phyloP scores from a whole-genome alignment of 441 rosid species.

The Syzygium malaccense region DNA sequence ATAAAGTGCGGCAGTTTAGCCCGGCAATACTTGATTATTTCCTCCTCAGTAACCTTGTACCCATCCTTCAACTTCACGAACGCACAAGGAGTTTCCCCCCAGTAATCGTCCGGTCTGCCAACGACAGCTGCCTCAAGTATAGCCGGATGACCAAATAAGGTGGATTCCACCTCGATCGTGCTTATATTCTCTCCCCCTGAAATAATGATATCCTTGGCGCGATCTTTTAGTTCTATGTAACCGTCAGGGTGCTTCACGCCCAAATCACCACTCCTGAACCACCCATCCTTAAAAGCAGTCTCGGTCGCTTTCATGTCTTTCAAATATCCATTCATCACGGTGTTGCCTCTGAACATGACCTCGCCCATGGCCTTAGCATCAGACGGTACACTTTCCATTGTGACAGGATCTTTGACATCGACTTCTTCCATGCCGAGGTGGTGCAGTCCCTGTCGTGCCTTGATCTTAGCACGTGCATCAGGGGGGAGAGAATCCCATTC shows the following conservation, averaged over 20 bases:
- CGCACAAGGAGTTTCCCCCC: constrained; percentile 86
- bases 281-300: constrained; percentile 54
- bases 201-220: constrained; percentile 60
- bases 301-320: constrained; percentile 48
- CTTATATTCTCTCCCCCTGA: constrained; percentile 72
- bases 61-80: constrained; percentile 68
- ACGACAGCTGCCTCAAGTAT: constrained; percentile 72
- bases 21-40: constrained; percentile 44
- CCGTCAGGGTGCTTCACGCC: constrained; percentile 63
- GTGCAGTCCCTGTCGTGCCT: constrained; percentile 50
- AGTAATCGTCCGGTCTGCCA: constrained; percentile 53
- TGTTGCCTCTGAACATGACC: constrained; percentile 66
- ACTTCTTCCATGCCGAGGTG: constrained; percentile 55
- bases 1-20: constrained; percentile 46
- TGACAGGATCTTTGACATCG: constrained; percentile 43
- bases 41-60: constrained; percentile 19
- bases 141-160: constrained; percentile 50
- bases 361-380: constrained; percentile 62
- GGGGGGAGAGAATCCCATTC: constrained; percentile 56
- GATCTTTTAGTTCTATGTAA: constrained; percentile 62
- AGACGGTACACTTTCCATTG: constrained; percentile 45
- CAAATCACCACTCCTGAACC: constrained; percentile 65
- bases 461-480: constrained; percentile 39
- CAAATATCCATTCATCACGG: constrained; percentile 70
- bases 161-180: constrained; percentile 68